Evolutionary conservation across 371 early-diverging fungal species (phyloP).

Genomic region (Conidiobolus incongruus): DNA sequence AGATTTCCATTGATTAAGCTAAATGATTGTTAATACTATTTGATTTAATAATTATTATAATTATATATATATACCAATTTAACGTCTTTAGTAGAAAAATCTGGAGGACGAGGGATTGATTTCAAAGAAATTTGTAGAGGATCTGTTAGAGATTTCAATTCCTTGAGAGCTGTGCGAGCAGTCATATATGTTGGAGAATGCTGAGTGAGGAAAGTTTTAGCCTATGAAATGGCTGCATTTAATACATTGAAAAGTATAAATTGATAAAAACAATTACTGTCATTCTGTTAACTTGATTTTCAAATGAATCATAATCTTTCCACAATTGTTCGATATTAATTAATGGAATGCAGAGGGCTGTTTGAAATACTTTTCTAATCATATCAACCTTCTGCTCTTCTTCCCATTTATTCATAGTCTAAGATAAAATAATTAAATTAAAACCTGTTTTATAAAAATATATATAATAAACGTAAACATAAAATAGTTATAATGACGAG

Average conservation of each 20-base stretch:
- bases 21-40: neutral
- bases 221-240: conserved; percentile 13
- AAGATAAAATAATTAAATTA: conserved; percentile 1
- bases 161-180: conserved; percentile 64
- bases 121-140: conserved; percentile 22
- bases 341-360: conserved; percentile 66
- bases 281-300: conserved; percentile 60
- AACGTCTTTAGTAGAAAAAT: conserved; percentile 51
- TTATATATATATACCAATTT: conserved; percentile 18
- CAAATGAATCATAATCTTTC: too few relatives aligned
- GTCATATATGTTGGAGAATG: conserved; percentile 77
- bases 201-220: conserved; percentile 70
- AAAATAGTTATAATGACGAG: too few relatives aligned
- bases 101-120: conserved; percentile 45
- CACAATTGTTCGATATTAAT: conserved; percentile 65
- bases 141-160: conserved; percentile 51
- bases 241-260: neutral
- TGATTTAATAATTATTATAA: neutral
- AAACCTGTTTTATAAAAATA: neutral
- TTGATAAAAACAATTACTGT: conserved; percentile 20
- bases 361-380: conserved; percentile 68
- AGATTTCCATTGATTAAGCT: conserved; percentile 53
- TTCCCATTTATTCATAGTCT: conserved; percentile 60
- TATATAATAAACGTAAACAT: conserved; percentile 3
- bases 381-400: conserved; percentile 70